These are phyloP conservation scores for Beauveria bassiana DNA, from an alignment of 2,329 filamentous ascomycete genomes.

Conservation along the genomic window DNA sequence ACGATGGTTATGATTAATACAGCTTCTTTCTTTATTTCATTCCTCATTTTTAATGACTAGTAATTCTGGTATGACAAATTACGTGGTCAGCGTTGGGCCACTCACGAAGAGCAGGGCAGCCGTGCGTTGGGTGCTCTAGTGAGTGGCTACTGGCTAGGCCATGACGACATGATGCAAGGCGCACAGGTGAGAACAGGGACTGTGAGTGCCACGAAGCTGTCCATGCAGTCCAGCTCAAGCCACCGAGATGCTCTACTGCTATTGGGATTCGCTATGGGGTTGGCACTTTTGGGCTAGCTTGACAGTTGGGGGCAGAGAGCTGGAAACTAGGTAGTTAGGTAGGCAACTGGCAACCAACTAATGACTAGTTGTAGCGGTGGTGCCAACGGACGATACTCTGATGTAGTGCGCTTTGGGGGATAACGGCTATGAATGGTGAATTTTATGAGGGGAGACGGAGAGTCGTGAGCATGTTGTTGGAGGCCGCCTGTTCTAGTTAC, in stretches of 20 bases:
- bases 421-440: no score
- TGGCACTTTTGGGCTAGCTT: no score
- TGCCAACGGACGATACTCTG: no score
- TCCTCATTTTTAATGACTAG: neutral
- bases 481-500: neutral
- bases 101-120: neutral
- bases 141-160: neutral
- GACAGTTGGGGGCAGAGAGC: no score
- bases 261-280: no score
- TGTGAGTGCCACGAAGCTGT: neutral
- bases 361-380: no score
- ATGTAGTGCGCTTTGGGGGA: no score
- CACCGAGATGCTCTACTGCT: no score
- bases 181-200: neutral
- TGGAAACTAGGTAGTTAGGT: no score
- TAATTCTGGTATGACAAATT: neutral
- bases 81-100: neutral
- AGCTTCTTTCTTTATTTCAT: neutral
- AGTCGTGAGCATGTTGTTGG: neutral
- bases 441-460: neutral
- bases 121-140: neutral
- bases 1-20: constrained; percentile 6
- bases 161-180: neutral
- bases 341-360: no score
- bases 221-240: neutral